Base-by-base conservation (phyloP, 2,329 filamentous ascomycete species). In the Alternaria triticina region DNA sequence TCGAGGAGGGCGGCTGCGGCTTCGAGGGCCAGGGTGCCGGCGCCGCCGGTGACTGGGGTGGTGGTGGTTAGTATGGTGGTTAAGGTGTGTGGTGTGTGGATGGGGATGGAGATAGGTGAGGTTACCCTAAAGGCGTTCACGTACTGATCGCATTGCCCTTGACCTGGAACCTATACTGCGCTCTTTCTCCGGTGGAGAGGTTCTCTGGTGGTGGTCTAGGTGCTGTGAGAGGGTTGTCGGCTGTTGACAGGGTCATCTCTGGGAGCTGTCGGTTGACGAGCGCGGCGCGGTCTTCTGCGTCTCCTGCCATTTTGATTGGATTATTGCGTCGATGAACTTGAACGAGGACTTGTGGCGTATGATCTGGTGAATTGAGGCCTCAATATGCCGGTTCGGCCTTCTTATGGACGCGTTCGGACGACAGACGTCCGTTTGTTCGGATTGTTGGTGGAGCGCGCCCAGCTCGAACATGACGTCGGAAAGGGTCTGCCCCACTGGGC, bases 1-100 rank as follows among this genome's bases (percentile, higher is more conserved):
- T 92, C 89, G 40, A 92, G 87, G 20, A 93, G 83, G 2, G 90
- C 90, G 49, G 84, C 81, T 1, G 86, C 86, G 27, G 86, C 84
- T 59, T 83, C 82, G 9, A 89, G 82, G 7, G 87, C 89, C 0
- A 91, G 81, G 11, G 86, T 88, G 5, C 90, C 90, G 13, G 88
- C 86, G 30, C 90, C 90, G 17, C 90, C 90, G 0, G 90, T 91
- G 12, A 92, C 84, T 84, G 36, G 25, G 20, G 10, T 11, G 6
- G 1, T 17, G 17, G 56, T 23, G 65, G 64, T 61, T 54, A 45
- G 45, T 4, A 20, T 7, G 12, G 12, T 11, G 23, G 36, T 57
- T 10, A 3, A 6, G 23, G 30, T 52, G 30, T 5, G 43, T 8
- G 10, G 17, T 7, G 25, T 17, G 20, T 56, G 23, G 20, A 23